These are phyloP conservation scores for Citrus trifoliata DNA, from an alignment of 345 rosid species.

Conservation along the genomic window DNA sequence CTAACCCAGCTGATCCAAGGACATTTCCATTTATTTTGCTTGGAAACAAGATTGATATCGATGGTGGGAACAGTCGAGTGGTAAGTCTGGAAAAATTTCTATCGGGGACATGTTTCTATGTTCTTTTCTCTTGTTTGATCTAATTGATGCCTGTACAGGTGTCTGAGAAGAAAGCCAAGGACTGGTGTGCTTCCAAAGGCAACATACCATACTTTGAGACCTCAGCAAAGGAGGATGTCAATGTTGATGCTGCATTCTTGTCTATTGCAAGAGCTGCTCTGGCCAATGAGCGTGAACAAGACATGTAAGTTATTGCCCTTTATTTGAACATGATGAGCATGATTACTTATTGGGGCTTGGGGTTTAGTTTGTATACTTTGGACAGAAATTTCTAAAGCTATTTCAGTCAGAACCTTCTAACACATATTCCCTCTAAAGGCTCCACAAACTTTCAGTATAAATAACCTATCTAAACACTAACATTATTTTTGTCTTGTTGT, in stretches of 20 bases:
- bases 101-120: neutral
- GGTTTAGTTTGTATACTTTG: no score
- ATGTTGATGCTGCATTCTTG: conserved; percentile 80
- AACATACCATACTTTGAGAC: conserved; percentile 91
- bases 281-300: conserved; percentile 77
- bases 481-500: neutral
- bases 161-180: conserved; percentile 96
- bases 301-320: conserved; percentile 59
- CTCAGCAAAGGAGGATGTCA: conserved; percentile 93
- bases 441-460: no score
- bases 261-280: conserved; percentile 81
- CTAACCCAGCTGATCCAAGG: conserved; percentile 74
- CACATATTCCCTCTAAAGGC: no score
- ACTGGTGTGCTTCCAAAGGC: conserved; percentile 91
- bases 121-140: neutral
- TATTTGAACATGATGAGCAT: neutral
- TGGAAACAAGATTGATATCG: conserved; percentile 96
- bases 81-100: conserved; percentile 36
- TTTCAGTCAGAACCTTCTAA: no score
- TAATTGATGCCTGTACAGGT: conserved; percentile 43
- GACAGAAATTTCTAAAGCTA: no score
- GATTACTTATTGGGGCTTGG: neutral
- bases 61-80: conserved; percentile 99
- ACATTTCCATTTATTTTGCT: conserved; percentile 82
- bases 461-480: neutral